Evolutionary conservation across 371 early-diverging fungal species (phyloP).

Genomic region (Saksenaea oblongispora): DNA sequence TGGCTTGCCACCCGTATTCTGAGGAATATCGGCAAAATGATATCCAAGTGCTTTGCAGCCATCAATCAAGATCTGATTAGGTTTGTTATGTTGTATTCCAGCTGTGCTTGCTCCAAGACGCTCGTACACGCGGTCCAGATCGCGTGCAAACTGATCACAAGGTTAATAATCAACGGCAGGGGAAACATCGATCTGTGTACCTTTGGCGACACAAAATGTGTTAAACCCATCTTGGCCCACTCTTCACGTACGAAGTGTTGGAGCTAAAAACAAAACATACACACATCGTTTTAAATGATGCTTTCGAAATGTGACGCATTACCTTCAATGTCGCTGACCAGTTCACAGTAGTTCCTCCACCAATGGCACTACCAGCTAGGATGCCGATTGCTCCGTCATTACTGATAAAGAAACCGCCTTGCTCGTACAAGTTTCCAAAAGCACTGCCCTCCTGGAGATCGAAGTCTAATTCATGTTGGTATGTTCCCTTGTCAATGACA

Average conservation of each 20-base stretch:
- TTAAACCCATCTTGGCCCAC: constrained; percentile 69
- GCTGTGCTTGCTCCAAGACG: constrained; percentile 60
- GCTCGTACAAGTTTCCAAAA: constrained; percentile 52
- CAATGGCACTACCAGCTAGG: constrained; percentile 67
- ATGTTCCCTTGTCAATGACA: constrained; percentile 76
- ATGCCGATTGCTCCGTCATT: constrained; percentile 51
- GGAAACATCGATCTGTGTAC: constrained; percentile 5
- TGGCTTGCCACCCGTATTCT: constrained; percentile 55
- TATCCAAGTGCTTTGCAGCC: constrained; percentile 68
- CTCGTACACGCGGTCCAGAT: constrained; percentile 58
- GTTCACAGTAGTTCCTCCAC: constrained; percentile 70
- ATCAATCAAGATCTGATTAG: constrained; percentile 64
- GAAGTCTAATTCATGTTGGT: constrained; percentile 56
- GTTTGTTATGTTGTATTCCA: constrained; percentile 58
- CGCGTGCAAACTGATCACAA: constrained; percentile 25
- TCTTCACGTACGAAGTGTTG: constrained; percentile 71
- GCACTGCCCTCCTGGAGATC: constrained; percentile 49
- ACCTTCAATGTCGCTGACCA: constrained; percentile 65
- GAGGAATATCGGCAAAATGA: constrained; percentile 50
- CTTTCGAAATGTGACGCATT: too few species aligned
- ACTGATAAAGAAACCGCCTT: constrained; percentile 41
- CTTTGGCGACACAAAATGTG: constrained; percentile 56
- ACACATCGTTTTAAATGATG: too few species aligned
- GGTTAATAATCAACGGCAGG: not conserved
- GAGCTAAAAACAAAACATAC: too few species aligned